Conservation (phyloP, 1,139 yeast species). For the Protomyces inouyei region DNA sequence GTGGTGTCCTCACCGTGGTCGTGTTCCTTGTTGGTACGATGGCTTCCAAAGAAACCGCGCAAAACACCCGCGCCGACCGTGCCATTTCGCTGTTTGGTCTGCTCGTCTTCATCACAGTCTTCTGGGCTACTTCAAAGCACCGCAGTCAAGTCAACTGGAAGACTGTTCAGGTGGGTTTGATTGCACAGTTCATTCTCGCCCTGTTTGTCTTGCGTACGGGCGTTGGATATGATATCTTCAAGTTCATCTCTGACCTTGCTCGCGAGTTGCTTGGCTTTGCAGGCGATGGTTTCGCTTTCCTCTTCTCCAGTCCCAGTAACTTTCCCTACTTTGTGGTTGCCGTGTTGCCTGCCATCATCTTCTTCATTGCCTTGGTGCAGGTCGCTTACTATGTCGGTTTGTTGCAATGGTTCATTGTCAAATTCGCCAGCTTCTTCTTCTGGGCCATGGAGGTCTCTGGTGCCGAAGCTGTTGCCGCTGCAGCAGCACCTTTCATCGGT, state of each 20-base stretch:
- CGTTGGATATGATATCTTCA: slow-evolving; percentile 60
- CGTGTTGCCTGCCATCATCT: slow-evolving; percentile 59
- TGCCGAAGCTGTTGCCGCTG: slow-evolving; percentile 65
- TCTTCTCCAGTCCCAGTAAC: slow-evolving; percentile 47
- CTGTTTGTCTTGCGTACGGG: slow-evolving; percentile 58
- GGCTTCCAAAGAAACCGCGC: slow-evolving; percentile 50
- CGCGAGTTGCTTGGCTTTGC: slow-evolving; percentile 59
- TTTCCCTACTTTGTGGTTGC: slow-evolving; percentile 53
- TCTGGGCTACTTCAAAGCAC: slow-evolving; percentile 50
- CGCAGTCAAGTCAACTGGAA: slow-evolving; percentile 53
- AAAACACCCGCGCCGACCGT: slow-evolving; percentile 51
- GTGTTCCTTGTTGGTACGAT: slow-evolving; percentile 55
- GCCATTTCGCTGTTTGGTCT: slow-evolving; percentile 59
- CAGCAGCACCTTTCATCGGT: slow-evolving; percentile 66
- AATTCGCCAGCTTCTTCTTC: slow-evolving; percentile 57
- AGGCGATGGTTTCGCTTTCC: slow-evolving; percentile 58
- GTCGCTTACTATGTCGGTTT: slow-evolving; percentile 59
- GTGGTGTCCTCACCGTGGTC: slow-evolving; percentile 46
- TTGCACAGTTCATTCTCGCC: slow-evolving; percentile 59
- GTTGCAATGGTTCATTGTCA: slow-evolving; percentile 58
- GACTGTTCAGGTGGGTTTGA: slow-evolving; percentile 58
- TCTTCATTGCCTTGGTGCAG: slow-evolving; percentile 61
- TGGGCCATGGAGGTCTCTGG: slow-evolving; percentile 61
- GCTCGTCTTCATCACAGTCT: slow-evolving; percentile 47
- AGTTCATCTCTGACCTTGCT: slow-evolving; percentile 58